Evolutionary conservation across 1,139 yeast species (phyloP).

Genomic region (Debaryomyces robertsiae): DNA sequence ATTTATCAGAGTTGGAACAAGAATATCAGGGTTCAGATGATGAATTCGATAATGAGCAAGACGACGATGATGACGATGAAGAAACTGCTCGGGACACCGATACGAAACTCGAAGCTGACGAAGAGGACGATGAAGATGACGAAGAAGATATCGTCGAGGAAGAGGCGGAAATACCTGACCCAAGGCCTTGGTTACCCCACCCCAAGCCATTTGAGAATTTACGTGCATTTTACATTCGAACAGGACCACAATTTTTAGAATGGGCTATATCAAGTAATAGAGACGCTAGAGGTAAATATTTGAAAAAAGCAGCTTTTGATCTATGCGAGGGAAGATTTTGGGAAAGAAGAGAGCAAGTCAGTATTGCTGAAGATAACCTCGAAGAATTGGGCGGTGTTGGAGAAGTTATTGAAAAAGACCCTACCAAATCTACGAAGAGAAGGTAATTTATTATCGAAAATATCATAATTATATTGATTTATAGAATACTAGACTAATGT

Average conservation of each 20-base stretch:
- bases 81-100: constrained; percentile 70
- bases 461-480: constrained; percentile 5
- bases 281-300: constrained; percentile 87
- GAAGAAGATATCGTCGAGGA: constrained; percentile 59
- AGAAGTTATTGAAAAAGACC: constrained; percentile 80
- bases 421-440: constrained; percentile 48
- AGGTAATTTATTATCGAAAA: constrained; percentile 21
- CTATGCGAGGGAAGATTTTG: constrained; percentile 95
- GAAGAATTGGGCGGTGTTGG: constrained; percentile 94
- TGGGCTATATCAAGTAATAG: constrained; percentile 89
- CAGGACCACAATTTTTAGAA: constrained; percentile 83
- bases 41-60: constrained; percentile 58
- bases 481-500: constrained; percentile 11
- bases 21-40: constrained; percentile 33
- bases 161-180: constrained; percentile 80
- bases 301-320: constrained; percentile 88
- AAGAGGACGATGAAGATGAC: constrained; percentile 49
- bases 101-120: constrained; percentile 55
- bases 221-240: constrained; percentile 80
- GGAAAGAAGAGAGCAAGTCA: constrained; percentile 95
- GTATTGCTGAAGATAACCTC: constrained; percentile 82
- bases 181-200: constrained; percentile 95
- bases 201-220: constrained; percentile 93
- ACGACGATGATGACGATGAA: constrained; percentile 59
- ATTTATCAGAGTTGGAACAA: constrained; percentile 47